Percentiles rank a stretch among this genome's conserved stretches.
Conservation (phyloP, 2,329 filamentous ascomycete genomes). For the Magnaporthiopsis incrustans region DNA sequence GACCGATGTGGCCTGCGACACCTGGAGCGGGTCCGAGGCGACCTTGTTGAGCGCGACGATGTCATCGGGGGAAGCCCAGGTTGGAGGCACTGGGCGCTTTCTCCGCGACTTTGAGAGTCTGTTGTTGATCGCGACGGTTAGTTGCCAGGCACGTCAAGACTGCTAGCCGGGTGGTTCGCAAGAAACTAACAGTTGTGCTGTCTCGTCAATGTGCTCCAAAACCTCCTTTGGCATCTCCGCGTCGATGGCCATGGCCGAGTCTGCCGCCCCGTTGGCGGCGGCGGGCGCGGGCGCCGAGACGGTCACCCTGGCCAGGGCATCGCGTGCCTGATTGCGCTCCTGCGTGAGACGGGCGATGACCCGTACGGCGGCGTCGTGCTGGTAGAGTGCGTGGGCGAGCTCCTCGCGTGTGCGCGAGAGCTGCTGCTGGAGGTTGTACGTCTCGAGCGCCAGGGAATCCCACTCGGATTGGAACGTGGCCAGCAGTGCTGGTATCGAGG, state of each 20-base stretch:
- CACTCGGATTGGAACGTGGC: slow-evolving; percentile 97
- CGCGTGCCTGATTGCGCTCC: slow-evolving; percentile 86
- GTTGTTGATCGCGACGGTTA: background rate
- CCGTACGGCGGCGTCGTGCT: slow-evolving; percentile 92
- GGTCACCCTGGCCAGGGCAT: slow-evolving; percentile 78
- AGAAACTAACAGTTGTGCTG: slow-evolving; percentile 47
- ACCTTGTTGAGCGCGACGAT: slow-evolving; percentile 44
- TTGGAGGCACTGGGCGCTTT: slow-evolving; percentile 78
- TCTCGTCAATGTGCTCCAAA: slow-evolving; percentile 65
- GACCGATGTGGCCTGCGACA: slow-evolving; percentile 42
- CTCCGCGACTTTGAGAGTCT: slow-evolving; percentile 83
- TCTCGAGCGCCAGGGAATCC: slow-evolving; percentile 88
- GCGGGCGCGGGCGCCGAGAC: slow-evolving; percentile 36
- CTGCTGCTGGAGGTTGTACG: slow-evolving; percentile 84
- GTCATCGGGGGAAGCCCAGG: slow-evolving; percentile 71
- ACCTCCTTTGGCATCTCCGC: slow-evolving; percentile 67
- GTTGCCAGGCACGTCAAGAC: no score
- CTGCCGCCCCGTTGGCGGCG: slow-evolving; percentile 24
- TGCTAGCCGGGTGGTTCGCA: no score
- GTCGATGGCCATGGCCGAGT: slow-evolving; percentile 85
- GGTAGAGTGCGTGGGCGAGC: slow-evolving; percentile 86
- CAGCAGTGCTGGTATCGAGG: slow-evolving; percentile 90
- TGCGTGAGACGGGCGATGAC: slow-evolving; percentile 87
- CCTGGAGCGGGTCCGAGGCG: slow-evolving; percentile 36
- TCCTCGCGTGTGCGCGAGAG: slow-evolving; percentile 86